Conservation (phyloP, 116 monocot species). For the Dioscorea cayenensis region DNA sequence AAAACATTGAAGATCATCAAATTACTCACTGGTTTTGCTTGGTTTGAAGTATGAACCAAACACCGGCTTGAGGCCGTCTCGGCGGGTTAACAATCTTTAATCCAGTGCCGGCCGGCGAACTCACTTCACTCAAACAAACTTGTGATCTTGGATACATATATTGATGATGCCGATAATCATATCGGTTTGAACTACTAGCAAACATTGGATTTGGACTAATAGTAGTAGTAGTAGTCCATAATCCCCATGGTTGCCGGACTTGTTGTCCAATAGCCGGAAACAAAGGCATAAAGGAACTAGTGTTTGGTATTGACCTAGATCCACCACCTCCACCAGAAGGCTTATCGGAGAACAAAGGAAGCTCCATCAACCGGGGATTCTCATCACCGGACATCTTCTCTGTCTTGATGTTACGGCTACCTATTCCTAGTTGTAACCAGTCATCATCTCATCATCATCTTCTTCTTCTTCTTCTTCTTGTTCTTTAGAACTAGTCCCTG, state of each 20-base stretch:
- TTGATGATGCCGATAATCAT: too few species aligned
- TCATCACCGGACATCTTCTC: not conserved
- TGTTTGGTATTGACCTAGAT: not conserved
- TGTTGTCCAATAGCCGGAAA: too few species aligned
- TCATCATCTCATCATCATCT: constrained; percentile 14
- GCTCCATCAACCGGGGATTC: constrained; percentile 12
- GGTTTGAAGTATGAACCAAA: constrained; percentile 84
- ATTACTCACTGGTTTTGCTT: constrained; percentile 68
- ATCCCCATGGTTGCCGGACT: too few species aligned
- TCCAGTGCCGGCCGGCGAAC: not conserved
- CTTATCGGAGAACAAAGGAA: constrained; percentile 26
- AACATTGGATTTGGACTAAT: too few species aligned
- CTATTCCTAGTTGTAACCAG: constrained; percentile 64
- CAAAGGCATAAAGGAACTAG: too few species aligned
- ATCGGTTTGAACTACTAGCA: too few species aligned
- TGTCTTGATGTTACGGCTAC: not conserved
- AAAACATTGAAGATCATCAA: too few species aligned
- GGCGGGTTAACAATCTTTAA: constrained; percentile 38
- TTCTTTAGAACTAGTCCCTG: constrained; percentile 21
- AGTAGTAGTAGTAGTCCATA: too few species aligned
- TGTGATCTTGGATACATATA: too few species aligned
- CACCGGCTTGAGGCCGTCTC: constrained; percentile 35
- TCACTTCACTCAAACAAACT: not conserved
- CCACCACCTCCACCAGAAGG: constrained; percentile 17
- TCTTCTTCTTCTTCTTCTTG: constrained; percentile 7